Base-by-base conservation (phyloP, 805 yeast species). In the Zygoascus biomembranicola region DNA sequence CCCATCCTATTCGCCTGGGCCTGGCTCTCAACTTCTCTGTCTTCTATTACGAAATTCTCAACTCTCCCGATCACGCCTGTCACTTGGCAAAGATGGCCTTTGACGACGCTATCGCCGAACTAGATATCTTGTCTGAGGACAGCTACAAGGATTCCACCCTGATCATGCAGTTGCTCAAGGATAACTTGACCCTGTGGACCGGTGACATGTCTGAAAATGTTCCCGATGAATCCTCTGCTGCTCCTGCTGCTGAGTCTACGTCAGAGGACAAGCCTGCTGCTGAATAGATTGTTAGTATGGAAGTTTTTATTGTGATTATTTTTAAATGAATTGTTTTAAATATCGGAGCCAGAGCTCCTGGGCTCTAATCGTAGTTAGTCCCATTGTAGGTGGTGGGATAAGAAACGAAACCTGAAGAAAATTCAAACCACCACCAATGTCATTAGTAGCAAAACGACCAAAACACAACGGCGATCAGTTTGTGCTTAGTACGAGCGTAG, bases 61-160 rank as follows among this genome's bases (percentile, higher is more conserved):
- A 92, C 76, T 87, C 97, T 56, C 98, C 99, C 66, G 97, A 92
- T 73, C 88, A 95, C 74, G 99, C 99, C 64, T 92, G 99, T 74
- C 96, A 90, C 73, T 82, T 92, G 73, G 99, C 99, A 67, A 94
- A 92, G 76, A 97, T 92, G 77, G 98, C 99, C 42, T 92, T 94
- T 65, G 99, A 92, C 74, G 98, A 92, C 70, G 99, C 99, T 60
- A 95, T 92, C 71, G 97, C 99, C 60, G 98, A 94, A 77, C 82
- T 92, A 72, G 99, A 92, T 76, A 88, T 97, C 62, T 80, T 92
- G 70, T 87, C 96, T 47, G 99, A 92, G 77, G 99, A 92, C 77
- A 87, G 96, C 63, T 92, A 94, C 84, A 94, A 92, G 76, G 99
- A 92, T 74, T 90, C 97, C 60, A 94, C 98, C 64, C 83, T 94